Conservation (phyloP, 2,329 filamentous ascomycete species). For the Aureobasidium sp. region DNA sequence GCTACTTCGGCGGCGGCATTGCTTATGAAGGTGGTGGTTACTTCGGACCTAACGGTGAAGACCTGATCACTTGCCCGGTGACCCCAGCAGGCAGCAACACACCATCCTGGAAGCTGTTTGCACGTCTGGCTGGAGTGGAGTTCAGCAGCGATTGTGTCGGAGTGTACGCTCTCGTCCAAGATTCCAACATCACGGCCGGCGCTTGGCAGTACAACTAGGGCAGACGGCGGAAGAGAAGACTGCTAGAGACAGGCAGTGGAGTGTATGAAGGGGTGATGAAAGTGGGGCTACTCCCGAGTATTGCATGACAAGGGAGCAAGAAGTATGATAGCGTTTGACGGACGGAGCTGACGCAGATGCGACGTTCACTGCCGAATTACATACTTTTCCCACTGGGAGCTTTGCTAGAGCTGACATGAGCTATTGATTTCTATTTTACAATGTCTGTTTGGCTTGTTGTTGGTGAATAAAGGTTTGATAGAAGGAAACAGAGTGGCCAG, state of each 20-base stretch:
- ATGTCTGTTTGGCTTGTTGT: not conserved
- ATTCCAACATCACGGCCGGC: constrained; percentile 14
- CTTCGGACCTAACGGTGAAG: constrained; percentile 18
- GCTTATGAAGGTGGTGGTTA: constrained; percentile 20
- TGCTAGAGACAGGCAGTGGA: not conserved
- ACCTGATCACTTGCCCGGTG: constrained; percentile 21
- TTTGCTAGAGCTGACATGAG: constrained; percentile 4
- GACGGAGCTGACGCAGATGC: not conserved
- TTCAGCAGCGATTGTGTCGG: constrained; percentile 17
- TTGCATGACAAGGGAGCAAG: not conserved
- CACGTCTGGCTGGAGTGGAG: constrained; percentile 14
- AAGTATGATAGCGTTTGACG: not conserved
- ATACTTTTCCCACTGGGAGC: constrained; percentile 10
- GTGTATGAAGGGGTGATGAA: not conserved
- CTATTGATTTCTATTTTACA: not conserved
- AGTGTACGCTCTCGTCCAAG: constrained; percentile 14
- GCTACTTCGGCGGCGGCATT: constrained; percentile 15
- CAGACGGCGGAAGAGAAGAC: not conserved
- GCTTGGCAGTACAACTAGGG: constrained; percentile 21
- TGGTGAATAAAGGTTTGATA: too few species aligned
- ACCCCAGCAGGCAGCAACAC: not conserved
- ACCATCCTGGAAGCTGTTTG: constrained; percentile 19
- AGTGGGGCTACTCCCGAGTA: not conserved
- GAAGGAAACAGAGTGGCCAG: too few species aligned
- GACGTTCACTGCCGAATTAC: not conserved